Base-by-base conservation (phyloP, 805 yeast genomes). In the Pichia phayaonensis region DNA sequence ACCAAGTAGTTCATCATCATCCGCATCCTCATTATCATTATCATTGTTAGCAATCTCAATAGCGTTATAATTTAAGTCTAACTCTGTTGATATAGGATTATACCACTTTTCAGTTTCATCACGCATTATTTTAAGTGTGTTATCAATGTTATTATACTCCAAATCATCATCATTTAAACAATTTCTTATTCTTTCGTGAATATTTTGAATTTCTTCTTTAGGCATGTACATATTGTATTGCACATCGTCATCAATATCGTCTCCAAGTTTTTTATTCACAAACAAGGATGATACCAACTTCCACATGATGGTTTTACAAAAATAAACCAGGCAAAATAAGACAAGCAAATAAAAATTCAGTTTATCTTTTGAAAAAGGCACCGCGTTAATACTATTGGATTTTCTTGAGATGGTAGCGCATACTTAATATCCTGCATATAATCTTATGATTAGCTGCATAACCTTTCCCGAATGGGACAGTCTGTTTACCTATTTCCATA, bases 41-140 rank as follows among this genome's bases (percentile, higher is more conserved):
- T 46, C 43, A 13, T 16, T 41, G n/a, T 24, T 24, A 26, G 44
- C 12, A 3, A 23, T 18, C 10, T 42, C 22, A 12, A 34, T 22
- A 27, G 31, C 18, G 6, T 22, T 16, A 44, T 34, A n/a, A 27
- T 29, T n/a, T n/a, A 34, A 16, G n/a, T 34, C 38, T n/a, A 34
- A n/a, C 4, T 8, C 8, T 16, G 11, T 16, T n/a, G 20, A 34
- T 34, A 8, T 3, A 7, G 38, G 38, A 34, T 40, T 58, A 53
- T 52, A 26, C 57, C 57, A 54, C 15, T 47, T 51, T 22, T 46
- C 47, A 3, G 57, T 54, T 40, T 54, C 57, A 22, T 45, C 62
- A 48, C 43, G 49, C 40, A 63, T 63, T 18, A 60, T 38, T 15
- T 53, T 48, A 42, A 63, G 44, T 6, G 67, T 63, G 44, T 53